Evolutionary conservation across 345 rosid species (phyloP), one percentile per base, ranked within the genome.

Genomic region (Populus ilicifolia): DNA sequence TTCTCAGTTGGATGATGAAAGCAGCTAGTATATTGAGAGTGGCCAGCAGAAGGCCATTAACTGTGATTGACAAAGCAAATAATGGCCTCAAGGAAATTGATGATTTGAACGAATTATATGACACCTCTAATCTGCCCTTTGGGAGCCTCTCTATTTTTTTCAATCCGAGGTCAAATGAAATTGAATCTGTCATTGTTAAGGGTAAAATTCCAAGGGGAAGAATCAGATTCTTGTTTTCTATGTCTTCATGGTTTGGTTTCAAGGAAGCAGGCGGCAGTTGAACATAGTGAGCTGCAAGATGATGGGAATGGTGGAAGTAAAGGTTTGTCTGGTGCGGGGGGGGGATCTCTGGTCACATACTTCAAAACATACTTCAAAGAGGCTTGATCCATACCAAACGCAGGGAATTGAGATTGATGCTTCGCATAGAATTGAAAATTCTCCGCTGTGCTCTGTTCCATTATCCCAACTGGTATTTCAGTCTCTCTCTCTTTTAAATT

Each of bases 1-100:
- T 96, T 82, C 83, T 96, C 35, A 96, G 99, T 64, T 97, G 99
- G 65, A 94, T 96, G 99, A 92, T 98, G 78, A 98, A 96, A 84
- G 98, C 98, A 10, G 97, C 98, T 46, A 91, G 89, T 76, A 92
- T 92, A 35, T 87, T 89, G 73, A 89, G 97, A 79, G 91, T 89
- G 73, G 87, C 94, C 35, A 91, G 86, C 83, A 88, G 88, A 84
- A 88, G 97, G 80, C 77, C 87, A 21, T 72, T 80, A 36, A 54
- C 80, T 48, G 77, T 70, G 48, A 72, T 78, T 43, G 52, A 78
- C 77, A 87, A 83, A 78, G 78, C 30, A 39, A 48, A 69, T 70
- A 75, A 72, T 77, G 85, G 80, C 23, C 33, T 43, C 11, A 82
- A 78, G 61, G 88, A 81, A 78, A 62, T 13, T 54, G 82, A 75